Base-by-base conservation (phyloP, 2,329 filamentous ascomycete genomes). In the Fusarium temperatum region DNA sequence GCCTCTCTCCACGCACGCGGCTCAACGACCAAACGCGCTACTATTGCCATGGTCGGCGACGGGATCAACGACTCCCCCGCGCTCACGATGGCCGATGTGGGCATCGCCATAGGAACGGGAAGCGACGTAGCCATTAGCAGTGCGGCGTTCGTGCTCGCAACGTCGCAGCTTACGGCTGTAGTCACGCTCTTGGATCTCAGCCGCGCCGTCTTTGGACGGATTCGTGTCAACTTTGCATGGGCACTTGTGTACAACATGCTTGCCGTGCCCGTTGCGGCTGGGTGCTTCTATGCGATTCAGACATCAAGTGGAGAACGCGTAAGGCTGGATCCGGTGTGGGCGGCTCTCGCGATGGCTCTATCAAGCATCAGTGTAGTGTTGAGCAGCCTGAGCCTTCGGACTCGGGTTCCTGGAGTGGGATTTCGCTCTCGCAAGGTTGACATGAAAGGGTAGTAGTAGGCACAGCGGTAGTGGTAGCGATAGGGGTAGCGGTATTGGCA, bases 31-130 rank as follows among this genome's bases (percentile, higher is more conserved):
- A 81, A 81, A 12, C 85, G 88, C 9, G 86, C 87, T 14, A 86
- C 83, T 58, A 89, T 97, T 10, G 94, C 93, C 75, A 97, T 97
- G 90, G 92, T 96, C 10, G 94, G 94, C 64, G 94, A 97, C 80
- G 94, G 94, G 75, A 94, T 96, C 84, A 97, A 97, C 82, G 94
- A 97, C 84, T 91, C 93, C 0, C 94, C 94, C 0, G 94, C 94
- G 12, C 89, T 97, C 41, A 89, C 92, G 10, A 90, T 90, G 26
- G 93, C 94, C 22, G 94, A 97, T 79, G 91, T 97, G 2, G 94
- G 93, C 76, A 93, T 97, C 70, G 94, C 94, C 62, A 92, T 97
- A 78, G 94, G 93, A 8, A 93, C 91, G 2, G 95, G 94, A 65
- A 94, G 92, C 53, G 94, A 97, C 81, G 91, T 97, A 36, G 94